Evolutionary conservation across 2,329 filamentous ascomycete genomes (phyloP), one percentile per base, ranked within the genome.

Genomic region (Ascochyta rabiei): DNA sequence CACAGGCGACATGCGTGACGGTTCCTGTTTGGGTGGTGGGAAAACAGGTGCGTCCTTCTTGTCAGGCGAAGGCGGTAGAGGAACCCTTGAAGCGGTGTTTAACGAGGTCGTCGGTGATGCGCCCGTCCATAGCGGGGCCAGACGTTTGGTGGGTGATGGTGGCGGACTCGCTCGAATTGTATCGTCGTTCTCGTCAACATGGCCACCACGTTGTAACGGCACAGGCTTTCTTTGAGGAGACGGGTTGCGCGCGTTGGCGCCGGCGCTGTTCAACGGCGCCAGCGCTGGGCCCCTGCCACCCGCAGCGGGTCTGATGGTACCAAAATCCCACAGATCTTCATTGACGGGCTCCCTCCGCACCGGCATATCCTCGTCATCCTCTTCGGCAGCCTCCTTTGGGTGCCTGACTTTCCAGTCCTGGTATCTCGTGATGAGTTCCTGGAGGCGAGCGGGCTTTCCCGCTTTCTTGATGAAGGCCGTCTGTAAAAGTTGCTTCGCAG

Each of bases 241-340:
- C 1, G 59, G 64, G 40, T 75, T 78, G 53, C 92, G 84, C 16
- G 89, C 85, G 72, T 96, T 96, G 16, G 89, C 87, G 12, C 88
- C 89, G 28, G 89, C 88, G 56, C 93, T 90, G 62, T 90, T 92
- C 86, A 96, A 86, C 0, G 86, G 81, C 63, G 89, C 83, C 43
- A 90, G 79, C 26, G 82, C 82, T 57, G 87, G 86, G 24, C 85
- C 83, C 26, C 70, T 58, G 15, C 54, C 67, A 13, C 61, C 65
- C 33, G 60, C 86, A 28, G 88, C 87, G 6, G 96, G 87, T 52
- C 93, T 85, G 47, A 99, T 91, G 0, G 95, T 99, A 38, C 95
- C 95, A 79, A 99, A 99, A 75, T 99, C 95, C 95, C 95, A 99
- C 71, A 98, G 86, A 73, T 98, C 95, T 72, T 97, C 91, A 30